Conservation (phyloP, 768 basidiomycete genomes). For the Psilocybe subaeruginosa region DNA sequence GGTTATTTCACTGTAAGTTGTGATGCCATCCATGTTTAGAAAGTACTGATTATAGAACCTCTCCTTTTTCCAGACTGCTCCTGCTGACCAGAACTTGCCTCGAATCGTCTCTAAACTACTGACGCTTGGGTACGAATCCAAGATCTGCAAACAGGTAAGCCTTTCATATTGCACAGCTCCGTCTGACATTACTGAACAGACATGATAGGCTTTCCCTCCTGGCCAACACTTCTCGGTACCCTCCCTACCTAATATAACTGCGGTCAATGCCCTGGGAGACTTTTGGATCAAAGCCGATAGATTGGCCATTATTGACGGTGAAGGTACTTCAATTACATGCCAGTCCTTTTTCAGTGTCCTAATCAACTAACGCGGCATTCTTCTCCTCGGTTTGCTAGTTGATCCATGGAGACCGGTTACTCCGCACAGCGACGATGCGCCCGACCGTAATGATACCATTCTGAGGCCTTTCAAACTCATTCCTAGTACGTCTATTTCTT, state of each 20-base stretch:
- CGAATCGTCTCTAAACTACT: constrained; percentile 81
- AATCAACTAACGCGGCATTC: background rate
- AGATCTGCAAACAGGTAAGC: constrained; percentile 36
- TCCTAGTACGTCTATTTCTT: constrained; percentile 48
- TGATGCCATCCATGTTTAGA: background rate
- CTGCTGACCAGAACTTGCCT: constrained; percentile 69
- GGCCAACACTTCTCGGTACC: constrained; percentile 80
- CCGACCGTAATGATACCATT: constrained; percentile 69
- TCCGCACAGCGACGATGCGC: constrained; percentile 77
- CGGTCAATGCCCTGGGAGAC: constrained; percentile 84
- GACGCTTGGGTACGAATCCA: constrained; percentile 44
- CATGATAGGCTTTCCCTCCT: constrained; percentile 67
- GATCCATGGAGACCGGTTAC: constrained; percentile 93
- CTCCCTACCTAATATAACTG: constrained; percentile 72
- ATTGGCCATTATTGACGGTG: constrained; percentile 87
- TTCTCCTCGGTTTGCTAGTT: constrained; percentile 39
- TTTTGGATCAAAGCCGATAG: constrained; percentile 81
- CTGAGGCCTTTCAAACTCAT: constrained; percentile 86
- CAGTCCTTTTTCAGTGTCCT: background rate
- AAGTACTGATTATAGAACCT: background rate
- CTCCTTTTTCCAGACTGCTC: constrained; percentile 58
- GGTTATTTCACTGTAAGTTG: constrained; percentile 82
- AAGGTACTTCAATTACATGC: constrained; percentile 45
- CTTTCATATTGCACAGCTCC: background rate
- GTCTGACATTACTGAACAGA: background rate